These are phyloP conservation scores for Saccharomyces cerevisiae DNA, from an alignment of 805 yeast genomes.

Conservation along the genomic window DNA sequence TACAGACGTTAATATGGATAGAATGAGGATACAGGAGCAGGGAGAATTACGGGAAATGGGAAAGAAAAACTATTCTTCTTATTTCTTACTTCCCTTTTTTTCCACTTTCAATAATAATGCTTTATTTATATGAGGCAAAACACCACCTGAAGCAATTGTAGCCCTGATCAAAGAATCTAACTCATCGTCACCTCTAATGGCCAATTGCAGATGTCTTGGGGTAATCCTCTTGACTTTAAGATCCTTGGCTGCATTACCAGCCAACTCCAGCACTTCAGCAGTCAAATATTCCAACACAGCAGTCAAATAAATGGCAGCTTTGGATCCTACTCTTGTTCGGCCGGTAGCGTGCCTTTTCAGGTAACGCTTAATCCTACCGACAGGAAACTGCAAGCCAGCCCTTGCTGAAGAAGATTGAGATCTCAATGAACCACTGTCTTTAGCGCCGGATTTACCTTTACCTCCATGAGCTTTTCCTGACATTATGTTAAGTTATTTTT, in stretches of 20 bases:
- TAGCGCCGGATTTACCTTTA: constrained; percentile 88
- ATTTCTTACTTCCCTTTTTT: constrained; percentile 34
- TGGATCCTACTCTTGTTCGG: constrained; percentile 80
- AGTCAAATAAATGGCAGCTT: constrained; percentile 90
- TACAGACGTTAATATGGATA: not conserved
- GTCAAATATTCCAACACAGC: constrained; percentile 94
- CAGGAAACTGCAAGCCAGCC: constrained; percentile 95
- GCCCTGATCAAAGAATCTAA: constrained; percentile 89
- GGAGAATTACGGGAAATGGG: not conserved
- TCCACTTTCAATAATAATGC: constrained; percentile 72
- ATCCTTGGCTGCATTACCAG: constrained; percentile 97
- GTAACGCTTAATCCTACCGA: constrained; percentile 97
- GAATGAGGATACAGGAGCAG: not conserved
- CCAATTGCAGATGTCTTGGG: constrained; percentile 93
- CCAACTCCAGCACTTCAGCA: constrained; percentile 94
- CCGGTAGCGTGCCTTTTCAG: constrained; percentile 85
- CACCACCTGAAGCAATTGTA: constrained; percentile 97
- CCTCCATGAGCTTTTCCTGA: constrained; percentile 97
- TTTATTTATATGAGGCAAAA: constrained; percentile 85
- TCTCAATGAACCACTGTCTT: constrained; percentile 45
- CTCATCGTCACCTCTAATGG: constrained; percentile 97
- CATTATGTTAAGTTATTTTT: constrained; percentile 38
- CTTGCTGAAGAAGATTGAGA: constrained; percentile 87
- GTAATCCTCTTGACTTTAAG: constrained; percentile 92
- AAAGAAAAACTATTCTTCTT: not conserved